A percentile compares a stretch with the other conserved stretches of the same genome.
phyloP scores from a whole-genome alignment of 306 rosid genomes.

The Benincasa hispida region DNA sequence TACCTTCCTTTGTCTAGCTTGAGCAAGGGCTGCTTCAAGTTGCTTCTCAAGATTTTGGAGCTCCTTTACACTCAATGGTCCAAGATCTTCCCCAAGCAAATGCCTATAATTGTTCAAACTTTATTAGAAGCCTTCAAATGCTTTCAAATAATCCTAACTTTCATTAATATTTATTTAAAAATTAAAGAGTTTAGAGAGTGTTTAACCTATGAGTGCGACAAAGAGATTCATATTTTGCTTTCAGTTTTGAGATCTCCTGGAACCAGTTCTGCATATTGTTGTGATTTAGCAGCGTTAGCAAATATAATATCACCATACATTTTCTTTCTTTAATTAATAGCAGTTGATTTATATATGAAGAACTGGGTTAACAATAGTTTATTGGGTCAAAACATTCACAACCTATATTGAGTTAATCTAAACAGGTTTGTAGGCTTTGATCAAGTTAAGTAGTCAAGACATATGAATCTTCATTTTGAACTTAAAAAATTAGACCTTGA shows the following conservation, averaged over 20 bases:
- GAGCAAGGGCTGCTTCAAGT: constrained; percentile 76
- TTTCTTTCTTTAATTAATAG: too few species aligned
- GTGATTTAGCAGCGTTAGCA: too few species aligned
- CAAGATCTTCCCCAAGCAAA: constrained; percentile 97
- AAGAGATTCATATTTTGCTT: constrained; percentile 69
- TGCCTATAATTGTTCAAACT: constrained; percentile 20
- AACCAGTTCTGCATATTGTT: constrained; percentile 50
- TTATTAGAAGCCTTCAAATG: not conserved
- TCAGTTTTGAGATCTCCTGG: constrained; percentile 61
- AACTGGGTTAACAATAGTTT: too few species aligned
- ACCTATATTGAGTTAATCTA: too few species aligned
- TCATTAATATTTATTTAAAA: not conserved
- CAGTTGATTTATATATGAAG: too few species aligned
- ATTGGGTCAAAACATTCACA: too few species aligned
- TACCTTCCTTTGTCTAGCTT: constrained; percentile 85
- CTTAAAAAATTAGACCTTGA: too few species aligned
- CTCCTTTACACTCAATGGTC: constrained; percentile 75
- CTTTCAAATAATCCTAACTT: not conserved
- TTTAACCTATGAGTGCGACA: constrained; percentile 68
- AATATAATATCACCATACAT: too few species aligned
- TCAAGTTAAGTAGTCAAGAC: too few species aligned
- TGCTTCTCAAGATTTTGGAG: constrained; percentile 82
- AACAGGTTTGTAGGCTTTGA: too few species aligned
- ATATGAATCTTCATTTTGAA: too few species aligned
- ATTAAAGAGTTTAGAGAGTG: not conserved